Percentiles rank a stretch among this genome's conserved stretches.
Evolutionary conservation across 331 rosid genomes (phyloP).

Genomic region (Quercus phellos): DNA sequence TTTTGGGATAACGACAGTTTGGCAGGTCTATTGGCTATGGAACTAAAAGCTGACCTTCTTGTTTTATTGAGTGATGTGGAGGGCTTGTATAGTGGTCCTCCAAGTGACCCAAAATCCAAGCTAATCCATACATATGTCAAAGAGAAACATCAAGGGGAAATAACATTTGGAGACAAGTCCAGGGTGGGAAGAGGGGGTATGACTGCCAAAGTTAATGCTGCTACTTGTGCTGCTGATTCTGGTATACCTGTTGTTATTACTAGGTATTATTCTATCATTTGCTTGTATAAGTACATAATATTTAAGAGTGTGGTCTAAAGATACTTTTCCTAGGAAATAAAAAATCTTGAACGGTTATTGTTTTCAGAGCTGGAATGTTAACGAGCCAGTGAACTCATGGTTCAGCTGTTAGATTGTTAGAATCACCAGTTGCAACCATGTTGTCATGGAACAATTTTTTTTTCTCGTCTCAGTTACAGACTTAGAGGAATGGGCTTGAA

Average conservation of each 20-base stretch:
- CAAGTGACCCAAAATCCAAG: conserved; percentile 74
- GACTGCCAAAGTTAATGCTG: conserved; percentile 90
- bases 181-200: conserved; percentile 87
- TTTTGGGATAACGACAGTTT: conserved; percentile 94
- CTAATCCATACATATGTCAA: conserved; percentile 67
- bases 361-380: not conserved
- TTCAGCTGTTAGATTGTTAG: not conserved
- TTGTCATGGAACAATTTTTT: not conserved
- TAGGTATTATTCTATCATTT: conserved; percentile 41
- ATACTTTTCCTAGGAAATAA: not conserved
- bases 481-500: not conserved
- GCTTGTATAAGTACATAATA: not conserved
- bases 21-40: conserved; percentile 73
- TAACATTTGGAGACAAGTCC: conserved; percentile 86
- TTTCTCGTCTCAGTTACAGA: not conserved
- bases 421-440: not conserved
- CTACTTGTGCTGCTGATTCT: conserved; percentile 61
- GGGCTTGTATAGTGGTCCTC: conserved; percentile 82
- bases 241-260: conserved; percentile 88
- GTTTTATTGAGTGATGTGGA: conserved; percentile 87
- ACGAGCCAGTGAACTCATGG: not conserved
- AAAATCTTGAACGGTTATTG: not conserved
- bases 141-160: conserved; percentile 67
- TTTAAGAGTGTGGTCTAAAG: not conserved
- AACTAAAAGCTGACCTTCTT: conserved; percentile 83